Evolutionary conservation across 106 monocot genomes (phyloP).

Genomic region (Allium sativum): DNA sequence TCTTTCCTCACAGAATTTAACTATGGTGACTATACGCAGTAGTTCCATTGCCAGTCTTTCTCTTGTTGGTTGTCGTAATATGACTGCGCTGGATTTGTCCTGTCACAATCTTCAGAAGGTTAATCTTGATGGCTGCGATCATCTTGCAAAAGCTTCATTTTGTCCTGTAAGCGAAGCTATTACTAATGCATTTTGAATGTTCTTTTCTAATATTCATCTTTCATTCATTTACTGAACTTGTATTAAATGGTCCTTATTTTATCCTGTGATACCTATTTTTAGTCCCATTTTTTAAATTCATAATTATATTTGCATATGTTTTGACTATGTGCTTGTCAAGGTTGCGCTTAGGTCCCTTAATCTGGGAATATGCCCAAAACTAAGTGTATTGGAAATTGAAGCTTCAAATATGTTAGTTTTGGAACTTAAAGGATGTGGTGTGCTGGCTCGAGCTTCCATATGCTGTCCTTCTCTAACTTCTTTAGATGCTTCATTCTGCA

Average conservation of each 20-base stretch:
- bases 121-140: slow-evolving; percentile 89
- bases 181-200: not conserved
- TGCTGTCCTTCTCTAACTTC: slow-evolving; percentile 63
- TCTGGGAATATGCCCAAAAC: slow-evolving; percentile 90
- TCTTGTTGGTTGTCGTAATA: slow-evolving; percentile 76
- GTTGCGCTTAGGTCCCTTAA: slow-evolving; percentile 89
- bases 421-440: slow-evolving; percentile 95
- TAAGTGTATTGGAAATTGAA: slow-evolving; percentile 63
- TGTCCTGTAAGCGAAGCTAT: slow-evolving; percentile 50
- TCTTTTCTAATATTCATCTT: too few relatives aligned
- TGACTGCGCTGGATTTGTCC: slow-evolving; percentile 62
- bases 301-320: too few relatives aligned
- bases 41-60: slow-evolving; percentile 58
- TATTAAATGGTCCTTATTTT: too few relatives aligned
- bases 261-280: too few relatives aligned
- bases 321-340: slow-evolving; percentile 19
- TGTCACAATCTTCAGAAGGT: slow-evolving; percentile 73
- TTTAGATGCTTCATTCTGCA: slow-evolving; percentile 90
- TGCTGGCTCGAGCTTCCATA: slow-evolving; percentile 67
- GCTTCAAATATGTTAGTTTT: slow-evolving; percentile 68
- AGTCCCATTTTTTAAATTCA: too few relatives aligned
- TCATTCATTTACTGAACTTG: too few relatives aligned
- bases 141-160: slow-evolving; percentile 76
- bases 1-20: slow-evolving; percentile 34
- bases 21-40: slow-evolving; percentile 44